These are phyloP conservation scores for Avena insularis DNA, from an alignment of 176 grass and related monocot genomes.

Conservation along the genomic window DNA sequence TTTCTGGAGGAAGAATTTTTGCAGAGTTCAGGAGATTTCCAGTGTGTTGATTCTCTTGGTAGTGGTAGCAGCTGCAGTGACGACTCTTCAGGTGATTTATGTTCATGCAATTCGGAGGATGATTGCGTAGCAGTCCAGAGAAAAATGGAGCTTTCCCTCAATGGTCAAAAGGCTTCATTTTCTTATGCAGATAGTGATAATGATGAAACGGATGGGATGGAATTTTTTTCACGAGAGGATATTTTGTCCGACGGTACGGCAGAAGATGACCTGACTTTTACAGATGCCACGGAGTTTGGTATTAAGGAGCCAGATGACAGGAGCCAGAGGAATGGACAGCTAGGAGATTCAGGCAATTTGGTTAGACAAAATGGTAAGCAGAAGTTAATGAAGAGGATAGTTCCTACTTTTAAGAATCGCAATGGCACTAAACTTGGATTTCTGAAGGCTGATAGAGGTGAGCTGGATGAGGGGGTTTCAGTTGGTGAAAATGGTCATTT, in stretches of 20 bases:
- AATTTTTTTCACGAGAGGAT: conserved; percentile 33
- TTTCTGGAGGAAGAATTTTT: conserved; percentile 82
- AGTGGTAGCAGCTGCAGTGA: conserved; percentile 75
- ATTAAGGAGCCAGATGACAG: conserved; percentile 48
- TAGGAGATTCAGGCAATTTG: conserved; percentile 40
- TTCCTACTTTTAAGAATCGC: conserved; percentile 58
- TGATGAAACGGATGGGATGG: conserved; percentile 44
- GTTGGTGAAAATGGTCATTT: conserved; percentile 41
- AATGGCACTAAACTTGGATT: conserved; percentile 48
- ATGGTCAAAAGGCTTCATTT: conserved; percentile 42
- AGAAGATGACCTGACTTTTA: conserved; percentile 42
- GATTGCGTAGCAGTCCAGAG: conserved; percentile 50
- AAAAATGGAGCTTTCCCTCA: conserved; percentile 52
- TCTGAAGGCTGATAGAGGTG: conserved; percentile 40
- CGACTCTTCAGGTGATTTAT: conserved; percentile 74
- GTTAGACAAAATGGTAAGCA: conserved; percentile 49
- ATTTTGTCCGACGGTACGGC: conserved; percentile 24
- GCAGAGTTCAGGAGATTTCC: conserved; percentile 63
- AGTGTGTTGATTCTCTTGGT: conserved; percentile 55
- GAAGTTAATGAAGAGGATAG: conserved; percentile 63
- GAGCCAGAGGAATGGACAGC: conserved; percentile 40
- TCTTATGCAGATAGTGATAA: conserved; percentile 54
- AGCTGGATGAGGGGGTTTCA: conserved; percentile 46
- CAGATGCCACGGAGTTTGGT: conserved; percentile 30
- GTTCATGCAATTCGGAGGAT: conserved; percentile 85